Conservation (phyloP, 2,329 filamentous ascomycete species). For the Biscogniauxia marginata region DNA sequence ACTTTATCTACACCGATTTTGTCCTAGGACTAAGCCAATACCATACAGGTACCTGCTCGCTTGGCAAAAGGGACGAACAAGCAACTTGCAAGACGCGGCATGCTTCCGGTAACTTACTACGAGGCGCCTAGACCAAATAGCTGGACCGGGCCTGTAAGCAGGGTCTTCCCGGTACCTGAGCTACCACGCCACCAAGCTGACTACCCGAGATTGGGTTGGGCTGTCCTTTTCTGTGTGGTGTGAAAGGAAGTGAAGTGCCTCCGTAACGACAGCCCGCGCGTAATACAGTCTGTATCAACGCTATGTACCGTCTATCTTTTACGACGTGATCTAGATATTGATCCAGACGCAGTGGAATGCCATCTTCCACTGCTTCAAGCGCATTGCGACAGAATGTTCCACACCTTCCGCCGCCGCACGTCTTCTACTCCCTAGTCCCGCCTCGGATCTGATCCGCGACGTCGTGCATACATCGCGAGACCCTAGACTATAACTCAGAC, state of each 20-base stretch:
- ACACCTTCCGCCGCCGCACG: constrained; percentile 18
- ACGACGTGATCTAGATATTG: not conserved
- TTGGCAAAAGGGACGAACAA: constrained; percentile 20
- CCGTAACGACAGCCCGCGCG: too few relatives aligned
- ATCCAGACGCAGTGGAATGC: not conserved
- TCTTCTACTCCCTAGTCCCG: constrained; percentile 14
- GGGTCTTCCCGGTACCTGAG: constrained; percentile 19
- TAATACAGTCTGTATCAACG: too few relatives aligned
- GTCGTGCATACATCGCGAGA: constrained; percentile 20
- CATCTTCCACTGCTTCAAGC: not conserved
- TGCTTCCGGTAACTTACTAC: constrained; percentile 21
- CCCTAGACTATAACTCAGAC: constrained; percentile 5
- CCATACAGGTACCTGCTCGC: constrained; percentile 17
- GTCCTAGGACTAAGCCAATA: constrained; percentile 10
- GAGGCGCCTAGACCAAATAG: constrained; percentile 19
- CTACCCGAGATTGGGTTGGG: constrained; percentile 10
- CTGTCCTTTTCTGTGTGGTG: not conserved
- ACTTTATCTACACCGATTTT: constrained; percentile 12
- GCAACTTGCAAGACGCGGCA: constrained; percentile 22
- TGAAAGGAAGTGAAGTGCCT: too few relatives aligned
- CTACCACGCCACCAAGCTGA: constrained; percentile 16
- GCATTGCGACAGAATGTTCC: not conserved
- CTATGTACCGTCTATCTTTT: too few relatives aligned
- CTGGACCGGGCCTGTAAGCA: constrained; percentile 15
- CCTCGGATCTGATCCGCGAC: constrained; percentile 29